These are phyloP conservation scores for Coprinopsis cinerea DNA, from an alignment of 768 basidiomycete species.

Conservation along the genomic window DNA sequence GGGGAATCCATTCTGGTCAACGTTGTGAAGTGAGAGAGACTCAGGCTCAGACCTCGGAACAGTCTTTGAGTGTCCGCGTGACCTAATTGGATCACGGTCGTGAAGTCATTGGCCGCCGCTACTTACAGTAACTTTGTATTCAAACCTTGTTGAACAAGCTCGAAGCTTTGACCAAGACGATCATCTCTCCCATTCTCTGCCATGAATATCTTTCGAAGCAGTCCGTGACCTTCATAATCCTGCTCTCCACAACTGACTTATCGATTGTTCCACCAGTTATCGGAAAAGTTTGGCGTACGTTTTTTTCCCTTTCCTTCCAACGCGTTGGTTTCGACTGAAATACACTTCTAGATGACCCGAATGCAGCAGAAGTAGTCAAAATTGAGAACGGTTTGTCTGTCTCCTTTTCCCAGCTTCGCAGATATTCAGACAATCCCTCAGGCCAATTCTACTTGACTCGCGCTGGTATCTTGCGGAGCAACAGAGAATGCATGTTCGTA, in stretches of 20 bases:
- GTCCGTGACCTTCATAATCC: conserved; percentile 38
- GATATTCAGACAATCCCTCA: conserved; percentile 13
- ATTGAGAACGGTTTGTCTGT: conserved; percentile 68
- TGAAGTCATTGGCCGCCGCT: conserved; percentile 25
- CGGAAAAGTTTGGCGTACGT: conserved; percentile 93
- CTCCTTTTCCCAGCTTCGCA: neutral
- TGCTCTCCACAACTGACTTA: conserved; percentile 1
- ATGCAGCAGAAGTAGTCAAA: conserved; percentile 92
- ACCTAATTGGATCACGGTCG: too few relatives aligned
- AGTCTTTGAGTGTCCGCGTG: too few relatives aligned
- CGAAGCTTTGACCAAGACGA: conserved; percentile 9
- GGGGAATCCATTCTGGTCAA: too few relatives aligned
- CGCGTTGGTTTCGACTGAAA: conserved; percentile 13
- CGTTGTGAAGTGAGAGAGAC: too few relatives aligned
- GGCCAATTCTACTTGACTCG: conserved; percentile 87
- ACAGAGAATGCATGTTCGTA: conserved; percentile 93
- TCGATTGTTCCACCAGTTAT: conserved; percentile 48
- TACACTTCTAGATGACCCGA: conserved; percentile 73
- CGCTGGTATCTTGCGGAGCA: conserved; percentile 85
- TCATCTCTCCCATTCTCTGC: conserved; percentile 17
- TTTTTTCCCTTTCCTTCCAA: conserved; percentile 11
- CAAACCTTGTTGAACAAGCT: neutral
- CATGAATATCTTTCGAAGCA: conserved; percentile 84
- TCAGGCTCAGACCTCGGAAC: too few relatives aligned
- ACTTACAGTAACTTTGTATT: neutral